phyloP scores from a whole-genome alignment of 2,329 filamentous ascomycete species.

The Huntiella abstrusa region DNA sequence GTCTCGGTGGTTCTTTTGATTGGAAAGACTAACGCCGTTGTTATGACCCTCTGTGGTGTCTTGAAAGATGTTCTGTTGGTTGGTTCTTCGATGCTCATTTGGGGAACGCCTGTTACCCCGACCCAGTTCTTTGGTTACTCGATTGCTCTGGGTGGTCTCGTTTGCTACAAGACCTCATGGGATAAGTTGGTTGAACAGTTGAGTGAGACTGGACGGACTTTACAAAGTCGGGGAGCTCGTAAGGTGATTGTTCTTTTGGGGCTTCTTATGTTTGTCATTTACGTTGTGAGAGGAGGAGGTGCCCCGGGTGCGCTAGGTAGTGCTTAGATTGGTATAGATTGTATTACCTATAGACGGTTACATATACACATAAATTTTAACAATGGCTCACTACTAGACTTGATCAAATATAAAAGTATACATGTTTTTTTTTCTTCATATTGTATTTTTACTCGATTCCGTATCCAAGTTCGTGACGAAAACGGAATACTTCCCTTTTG shows the following conservation, averaged over 20 bases:
- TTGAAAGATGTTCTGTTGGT: conserved; percentile 79
- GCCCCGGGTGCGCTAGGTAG: no score
- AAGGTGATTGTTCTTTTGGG: conserved; percentile 2
- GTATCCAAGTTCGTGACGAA: not conserved
- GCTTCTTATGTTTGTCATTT: conserved; percentile 4
- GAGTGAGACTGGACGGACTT: conserved; percentile 40
- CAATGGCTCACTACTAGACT: no score
- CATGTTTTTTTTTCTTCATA: conserved; percentile 2
- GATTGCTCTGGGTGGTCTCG: conserved; percentile 59
- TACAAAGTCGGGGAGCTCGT: conserved; percentile 8
- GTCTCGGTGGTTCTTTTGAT: conserved; percentile 77
- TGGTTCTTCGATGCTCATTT: conserved; percentile 60
- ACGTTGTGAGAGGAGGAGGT: not conserved
- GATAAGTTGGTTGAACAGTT: conserved; percentile 60
- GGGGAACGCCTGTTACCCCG: conserved; percentile 53
- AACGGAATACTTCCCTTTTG: not conserved
- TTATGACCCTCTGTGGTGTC: conserved; percentile 72
- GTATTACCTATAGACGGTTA: not conserved
- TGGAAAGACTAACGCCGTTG: conserved; percentile 70
- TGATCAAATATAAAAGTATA: no score
- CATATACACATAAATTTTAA: no score
- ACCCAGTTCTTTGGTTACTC: conserved; percentile 72
- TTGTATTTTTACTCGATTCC: not conserved
- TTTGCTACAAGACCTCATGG: conserved; percentile 60
- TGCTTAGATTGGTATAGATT: not conserved